These are phyloP conservation scores for Neurospora sp. DNA, from an alignment of 495 filamentous ascomycete species.

Conservation along the genomic window DNA sequence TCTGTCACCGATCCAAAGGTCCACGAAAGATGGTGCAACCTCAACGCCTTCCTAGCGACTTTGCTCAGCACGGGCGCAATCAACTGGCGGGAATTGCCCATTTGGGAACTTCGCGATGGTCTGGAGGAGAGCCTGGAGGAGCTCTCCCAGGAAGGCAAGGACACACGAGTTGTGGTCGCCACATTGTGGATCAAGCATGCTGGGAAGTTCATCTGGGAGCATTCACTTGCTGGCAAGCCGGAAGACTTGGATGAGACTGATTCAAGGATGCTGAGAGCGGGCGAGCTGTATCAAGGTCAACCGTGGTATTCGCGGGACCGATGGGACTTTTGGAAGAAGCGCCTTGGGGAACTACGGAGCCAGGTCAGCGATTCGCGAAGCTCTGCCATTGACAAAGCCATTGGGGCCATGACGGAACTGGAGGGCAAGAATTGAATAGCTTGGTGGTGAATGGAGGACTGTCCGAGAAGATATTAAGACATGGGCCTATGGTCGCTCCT, in stretches of 20 bases:
- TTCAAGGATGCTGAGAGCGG: background rate
- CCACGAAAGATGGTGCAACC: background rate
- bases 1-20: background rate
- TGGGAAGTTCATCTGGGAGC: background rate
- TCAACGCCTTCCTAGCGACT: background rate
- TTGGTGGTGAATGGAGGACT: background rate
- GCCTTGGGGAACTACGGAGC: background rate
- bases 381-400: background rate
- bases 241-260: background rate
- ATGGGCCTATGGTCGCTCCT: background rate
- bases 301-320: background rate
- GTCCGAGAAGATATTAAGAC: background rate
- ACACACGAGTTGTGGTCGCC: background rate
- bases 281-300: background rate
- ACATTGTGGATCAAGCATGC: background rate
- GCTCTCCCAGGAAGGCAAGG: background rate
- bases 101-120: background rate
- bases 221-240: background rate
- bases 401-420: background rate
- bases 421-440: background rate
- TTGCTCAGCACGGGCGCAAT: background rate
- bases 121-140: background rate
- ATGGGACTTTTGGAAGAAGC: background rate
- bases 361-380: background rate
- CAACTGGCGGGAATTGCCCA: background rate